phyloP scores from a whole-genome alignment of 2,329 filamentous ascomycete genomes.

The Colletotrichum nymphaeae region DNA sequence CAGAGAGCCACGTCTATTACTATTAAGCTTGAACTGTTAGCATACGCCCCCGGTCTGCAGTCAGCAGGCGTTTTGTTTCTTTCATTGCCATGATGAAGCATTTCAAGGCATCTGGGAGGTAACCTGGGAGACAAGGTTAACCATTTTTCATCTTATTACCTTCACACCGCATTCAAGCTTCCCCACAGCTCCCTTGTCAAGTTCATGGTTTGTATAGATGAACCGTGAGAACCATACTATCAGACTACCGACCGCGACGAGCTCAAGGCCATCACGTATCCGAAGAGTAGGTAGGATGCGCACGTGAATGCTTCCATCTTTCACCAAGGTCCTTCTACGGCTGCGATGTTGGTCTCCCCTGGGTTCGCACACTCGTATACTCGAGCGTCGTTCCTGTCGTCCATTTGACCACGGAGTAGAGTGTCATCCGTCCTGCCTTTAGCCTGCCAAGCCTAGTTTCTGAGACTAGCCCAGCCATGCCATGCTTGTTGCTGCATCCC shows the following conservation, averaged over 20 bases:
- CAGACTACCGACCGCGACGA: background rate
- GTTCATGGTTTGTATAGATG: background rate
- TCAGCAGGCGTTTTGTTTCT: background rate
- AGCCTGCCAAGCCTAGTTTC: constrained; percentile 7
- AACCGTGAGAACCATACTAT: background rate
- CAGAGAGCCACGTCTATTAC: constrained; percentile 19
- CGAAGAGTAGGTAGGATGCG: background rate
- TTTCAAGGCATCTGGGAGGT: background rate
- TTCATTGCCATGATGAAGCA: background rate
- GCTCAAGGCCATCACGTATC: background rate
- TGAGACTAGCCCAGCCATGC: constrained; percentile 13
- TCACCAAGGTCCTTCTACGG: background rate
- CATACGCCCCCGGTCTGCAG: background rate
- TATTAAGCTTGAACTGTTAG: constrained; percentile 20
- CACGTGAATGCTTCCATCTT: background rate
- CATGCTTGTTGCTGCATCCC: constrained; percentile 19
- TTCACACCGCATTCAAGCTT: background rate
- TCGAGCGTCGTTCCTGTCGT: background rate
- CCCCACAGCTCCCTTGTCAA: background rate
- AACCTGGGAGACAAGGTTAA: background rate
- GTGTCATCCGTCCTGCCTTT: background rate
- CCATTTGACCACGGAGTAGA: background rate
- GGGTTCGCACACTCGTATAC: background rate
- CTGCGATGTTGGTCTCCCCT: background rate
- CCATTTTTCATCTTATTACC: background rate